Evolutionary conservation across 164 flowering plant species (phyloP).

Genomic region (Amborella trichopoda): DNA sequence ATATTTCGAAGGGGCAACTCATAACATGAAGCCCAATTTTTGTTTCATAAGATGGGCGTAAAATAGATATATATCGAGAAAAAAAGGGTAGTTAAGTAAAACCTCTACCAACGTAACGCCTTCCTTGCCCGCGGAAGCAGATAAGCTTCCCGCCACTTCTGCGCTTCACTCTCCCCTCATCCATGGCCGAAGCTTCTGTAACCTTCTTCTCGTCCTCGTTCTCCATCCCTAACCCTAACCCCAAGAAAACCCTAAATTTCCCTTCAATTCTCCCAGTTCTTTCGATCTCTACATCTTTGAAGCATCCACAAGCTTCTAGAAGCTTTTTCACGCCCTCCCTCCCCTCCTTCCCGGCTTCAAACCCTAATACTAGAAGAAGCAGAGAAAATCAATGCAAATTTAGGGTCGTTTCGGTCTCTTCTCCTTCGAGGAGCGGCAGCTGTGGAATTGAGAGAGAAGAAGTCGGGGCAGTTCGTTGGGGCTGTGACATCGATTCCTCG

Average conservation of each 20-base stretch:
- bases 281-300: too few species aligned
- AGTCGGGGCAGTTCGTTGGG: conserved; percentile 48
- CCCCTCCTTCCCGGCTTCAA: conserved; percentile 21
- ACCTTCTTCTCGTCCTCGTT: conserved; percentile 10
- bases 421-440: conserved; percentile 14
- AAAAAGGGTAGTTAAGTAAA: too few species aligned
- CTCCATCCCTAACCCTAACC: neutral
- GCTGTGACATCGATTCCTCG: conserved; percentile 73
- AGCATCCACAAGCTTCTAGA: too few species aligned
- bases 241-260: too few species aligned
- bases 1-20: too few species aligned
- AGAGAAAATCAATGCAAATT: conserved; percentile 9
- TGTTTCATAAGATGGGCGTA: too few species aligned
- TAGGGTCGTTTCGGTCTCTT: conserved; percentile 46
- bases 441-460: conserved; percentile 2
- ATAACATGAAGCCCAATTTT: too few species aligned
- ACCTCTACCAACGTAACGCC: conserved; percentile 5
- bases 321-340: conserved; percentile 10
- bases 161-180: conserved; percentile 4
- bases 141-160: conserved; percentile 15
- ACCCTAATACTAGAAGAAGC: conserved; percentile 10
- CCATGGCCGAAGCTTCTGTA: conserved; percentile 57
- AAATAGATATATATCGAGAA: too few species aligned
- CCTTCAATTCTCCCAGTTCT: too few species aligned
- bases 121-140: conserved; percentile 4